phyloP scores from a whole-genome alignment of 2,329 filamentous ascomycete genomes.

The Ceratocystis colombiana region DNA sequence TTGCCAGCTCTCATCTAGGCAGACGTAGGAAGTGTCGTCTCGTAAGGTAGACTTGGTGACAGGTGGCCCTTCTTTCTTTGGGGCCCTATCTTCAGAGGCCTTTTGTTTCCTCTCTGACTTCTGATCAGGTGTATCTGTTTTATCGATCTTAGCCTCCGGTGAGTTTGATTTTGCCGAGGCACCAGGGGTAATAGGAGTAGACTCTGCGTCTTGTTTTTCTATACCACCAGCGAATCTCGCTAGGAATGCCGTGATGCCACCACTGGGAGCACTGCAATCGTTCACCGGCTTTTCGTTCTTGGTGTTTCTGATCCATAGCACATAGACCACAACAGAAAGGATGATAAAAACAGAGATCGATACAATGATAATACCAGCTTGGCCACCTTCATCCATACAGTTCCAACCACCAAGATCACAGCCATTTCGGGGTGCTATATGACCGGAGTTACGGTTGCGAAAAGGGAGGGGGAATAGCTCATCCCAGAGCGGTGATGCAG shows the following conservation, averaged over 20 bases:
- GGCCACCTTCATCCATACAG: slow-evolving; percentile 18
- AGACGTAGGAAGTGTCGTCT: neutral
- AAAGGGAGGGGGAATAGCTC: neutral
- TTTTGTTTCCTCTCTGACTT: neutral
- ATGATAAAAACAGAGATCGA: neutral
- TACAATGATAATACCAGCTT: slow-evolving; percentile 18
- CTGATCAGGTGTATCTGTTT: neutral
- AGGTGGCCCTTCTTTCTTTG: neutral
- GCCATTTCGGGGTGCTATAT: slow-evolving; percentile 13
- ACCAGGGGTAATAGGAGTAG: neutral
- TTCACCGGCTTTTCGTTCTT: neutral
- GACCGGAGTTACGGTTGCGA: neutral
- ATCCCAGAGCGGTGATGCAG: neutral
- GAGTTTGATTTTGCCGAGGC: neutral
- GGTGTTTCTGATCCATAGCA: neutral
- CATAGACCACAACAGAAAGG: neutral
- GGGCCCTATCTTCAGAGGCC: neutral
- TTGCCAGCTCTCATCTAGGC: neutral
- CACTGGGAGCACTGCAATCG: neutral
- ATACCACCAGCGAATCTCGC: neutral
- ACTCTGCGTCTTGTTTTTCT: neutral
- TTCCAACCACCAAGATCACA: slow-evolving; percentile 20
- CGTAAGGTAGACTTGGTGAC: no score
- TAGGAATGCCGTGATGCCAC: neutral
- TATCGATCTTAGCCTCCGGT: neutral